Base-by-base conservation (phyloP, 352 stramenopile genomes). In the Blastocystis hominis region DNA sequence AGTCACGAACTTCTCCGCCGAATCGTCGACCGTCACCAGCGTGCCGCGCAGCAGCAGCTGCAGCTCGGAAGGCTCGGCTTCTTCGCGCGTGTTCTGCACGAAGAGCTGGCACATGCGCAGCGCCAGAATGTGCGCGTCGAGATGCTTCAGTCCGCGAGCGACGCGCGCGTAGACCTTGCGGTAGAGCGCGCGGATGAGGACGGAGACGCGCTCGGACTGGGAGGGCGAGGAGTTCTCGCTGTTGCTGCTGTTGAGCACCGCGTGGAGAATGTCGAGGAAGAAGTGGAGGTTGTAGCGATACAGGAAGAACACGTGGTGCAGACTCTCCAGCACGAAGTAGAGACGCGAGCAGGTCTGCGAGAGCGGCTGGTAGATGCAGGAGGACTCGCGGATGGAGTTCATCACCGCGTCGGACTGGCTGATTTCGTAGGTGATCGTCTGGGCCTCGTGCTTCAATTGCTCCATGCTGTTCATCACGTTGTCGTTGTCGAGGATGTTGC, bases 401-500 rank as follows among this genome's bases (percentile, higher is more conserved):
- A 97, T 94, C 0, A 95, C 91, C 70, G 94, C 90, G 30, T 90
- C 90, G 36, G 93, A 93, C 77, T 94, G 91, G 34, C 89, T 90
- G 88, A 94, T 92, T 90, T 98, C 93, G 62, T 96, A 90, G 42
- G 95, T 94, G 20, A 99, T 97, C 86, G 98, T 92, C 2, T 92
- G 92, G n/a, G 96, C 95, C 90, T 99, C 96, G 30, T 93, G 94
- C 92, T 99, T 99, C 88, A 98, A 94, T 46, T 94, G 92, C 90
- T 99, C 96, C 84, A 99, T 94, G n/a, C 96, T 96, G 79, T 98
- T 94, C 61, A 99, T 96, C 42, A 99, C 95, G 56, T 92, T 93
- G 90, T 99, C 96, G 89, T 99, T 94, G 86, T 99, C 97, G 24
- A 99, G 91, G 91, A 99, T 99, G 89, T 96, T 98, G 55, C 96